phyloP scores from a whole-genome alignment of 305 asterid genomes.

The Rubia occidens region DNA sequence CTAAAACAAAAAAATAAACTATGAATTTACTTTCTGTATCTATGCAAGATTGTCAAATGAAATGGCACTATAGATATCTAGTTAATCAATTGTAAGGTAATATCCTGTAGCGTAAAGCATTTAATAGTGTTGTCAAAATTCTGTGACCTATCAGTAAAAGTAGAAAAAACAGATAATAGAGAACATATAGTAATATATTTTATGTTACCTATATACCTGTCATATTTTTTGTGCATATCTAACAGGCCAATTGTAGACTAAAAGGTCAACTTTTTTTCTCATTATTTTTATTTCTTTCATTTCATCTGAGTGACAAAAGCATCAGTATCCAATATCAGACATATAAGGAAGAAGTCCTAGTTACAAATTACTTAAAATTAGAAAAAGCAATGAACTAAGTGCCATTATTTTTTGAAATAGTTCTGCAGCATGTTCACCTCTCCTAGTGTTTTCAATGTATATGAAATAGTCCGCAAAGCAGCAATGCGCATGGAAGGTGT shows the following conservation, averaged over 20 bases:
- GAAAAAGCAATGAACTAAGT: not conserved
- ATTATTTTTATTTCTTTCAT: not conserved
- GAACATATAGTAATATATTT: not conserved
- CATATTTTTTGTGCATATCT: not conserved
- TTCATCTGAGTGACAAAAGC: not conserved
- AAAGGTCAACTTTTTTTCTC: not conserved
- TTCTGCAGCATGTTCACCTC: conserved; percentile 52
- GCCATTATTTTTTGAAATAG: not conserved
- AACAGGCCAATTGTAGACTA: not conserved
- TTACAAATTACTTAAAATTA: not conserved
- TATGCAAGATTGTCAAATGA: not conserved
- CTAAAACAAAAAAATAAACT: not conserved
- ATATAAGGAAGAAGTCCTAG: not conserved
- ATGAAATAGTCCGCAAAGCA: conserved; percentile 70
- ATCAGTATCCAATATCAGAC: not conserved
- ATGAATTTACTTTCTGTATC: not conserved
- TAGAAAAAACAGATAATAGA: not conserved
- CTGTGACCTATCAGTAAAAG: not conserved
- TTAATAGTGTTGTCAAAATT: not conserved
- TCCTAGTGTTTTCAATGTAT: conserved; percentile 82
- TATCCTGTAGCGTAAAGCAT: not conserved
- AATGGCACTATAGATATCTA: no score
- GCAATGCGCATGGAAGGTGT: conserved; percentile 89
- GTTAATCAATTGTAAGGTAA: not conserved
- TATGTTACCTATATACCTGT: not conserved